Evolutionary conservation across 2,329 filamentous ascomycete genomes (phyloP).

Genomic region (Achaetomium macrosporum): DNA sequence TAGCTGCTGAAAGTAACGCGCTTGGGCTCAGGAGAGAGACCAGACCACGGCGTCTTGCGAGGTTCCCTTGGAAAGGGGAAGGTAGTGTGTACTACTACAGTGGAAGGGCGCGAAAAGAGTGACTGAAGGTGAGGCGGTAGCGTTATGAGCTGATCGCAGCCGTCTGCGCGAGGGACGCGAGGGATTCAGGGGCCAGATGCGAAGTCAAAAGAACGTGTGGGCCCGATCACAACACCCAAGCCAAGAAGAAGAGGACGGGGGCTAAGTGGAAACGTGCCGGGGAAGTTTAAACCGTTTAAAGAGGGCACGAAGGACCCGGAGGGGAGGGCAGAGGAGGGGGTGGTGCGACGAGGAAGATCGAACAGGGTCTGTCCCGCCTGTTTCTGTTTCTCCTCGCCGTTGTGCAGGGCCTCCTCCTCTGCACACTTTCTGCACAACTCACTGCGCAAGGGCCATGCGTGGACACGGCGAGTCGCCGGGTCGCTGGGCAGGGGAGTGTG

Average conservation of each 20-base stretch:
- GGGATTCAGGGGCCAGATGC: conserved; percentile 13
- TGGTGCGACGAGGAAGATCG: conserved; percentile 17
- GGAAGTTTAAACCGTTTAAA: conserved; percentile 27
- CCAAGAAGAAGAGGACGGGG: conserved; percentile 18
- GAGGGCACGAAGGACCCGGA: conserved; percentile 21
- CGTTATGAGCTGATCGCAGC: conserved; percentile 12
- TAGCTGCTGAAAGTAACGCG: background rate
- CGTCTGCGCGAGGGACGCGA: background rate
- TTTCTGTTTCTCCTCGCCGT: conserved; percentile 6
- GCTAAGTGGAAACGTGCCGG: conserved; percentile 18
- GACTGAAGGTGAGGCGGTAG: conserved; percentile 22
- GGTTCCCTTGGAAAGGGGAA: background rate
- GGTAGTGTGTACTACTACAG: background rate
- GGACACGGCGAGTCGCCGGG: conserved; percentile 6
- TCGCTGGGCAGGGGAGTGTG: conserved; percentile 1
- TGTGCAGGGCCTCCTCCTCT: background rate
- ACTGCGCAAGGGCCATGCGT: conserved; percentile 2
- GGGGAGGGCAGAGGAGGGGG: conserved; percentile 21
- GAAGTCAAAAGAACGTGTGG: conserved; percentile 27
- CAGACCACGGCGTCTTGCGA: too few species aligned
- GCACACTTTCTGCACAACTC: conserved; percentile 9
- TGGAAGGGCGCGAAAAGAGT: conserved; percentile 19
- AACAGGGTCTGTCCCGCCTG: conserved; percentile 15
- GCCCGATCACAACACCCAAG: conserved; percentile 20
- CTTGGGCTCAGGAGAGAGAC: too few species aligned